Evolutionary conservation across 345 rosid species (phyloP).

Genomic region (Psidium guajava): DNA sequence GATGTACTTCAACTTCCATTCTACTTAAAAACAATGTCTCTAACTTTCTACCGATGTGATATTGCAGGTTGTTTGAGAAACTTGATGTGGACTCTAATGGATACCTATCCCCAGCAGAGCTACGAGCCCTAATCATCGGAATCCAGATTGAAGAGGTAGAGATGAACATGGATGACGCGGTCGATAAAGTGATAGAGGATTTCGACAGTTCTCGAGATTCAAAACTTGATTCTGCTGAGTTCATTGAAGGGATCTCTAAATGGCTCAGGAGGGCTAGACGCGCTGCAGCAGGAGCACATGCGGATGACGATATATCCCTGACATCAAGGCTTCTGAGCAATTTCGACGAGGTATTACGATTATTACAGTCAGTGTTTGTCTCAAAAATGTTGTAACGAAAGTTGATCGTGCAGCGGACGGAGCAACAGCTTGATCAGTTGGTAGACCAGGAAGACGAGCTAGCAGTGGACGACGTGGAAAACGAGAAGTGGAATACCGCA

Average conservation of each 20-base stretch:
- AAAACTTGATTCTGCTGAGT: conserved; percentile 13
- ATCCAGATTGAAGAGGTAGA: conserved; percentile 30
- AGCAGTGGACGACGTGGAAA: conserved; percentile 2
- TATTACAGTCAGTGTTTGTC: background rate
- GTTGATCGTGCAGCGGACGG: conserved; percentile 14
- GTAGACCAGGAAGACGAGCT: conserved; percentile 17
- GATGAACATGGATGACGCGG: conserved; percentile 26
- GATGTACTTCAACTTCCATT: background rate
- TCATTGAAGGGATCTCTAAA: conserved; percentile 13
- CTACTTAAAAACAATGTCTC: background rate
- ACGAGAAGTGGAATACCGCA: conserved; percentile 12
- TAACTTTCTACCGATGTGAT: background rate
- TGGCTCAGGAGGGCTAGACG: conserved; percentile 31
- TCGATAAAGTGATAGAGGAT: conserved; percentile 19
- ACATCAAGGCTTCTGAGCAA: background rate
- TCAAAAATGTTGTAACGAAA: background rate
- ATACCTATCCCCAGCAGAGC: conserved; percentile 19
- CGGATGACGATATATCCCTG: background rate
- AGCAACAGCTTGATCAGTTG: conserved; percentile 18
- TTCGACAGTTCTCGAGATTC: conserved; percentile 23
- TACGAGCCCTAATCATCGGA: conserved; percentile 35
- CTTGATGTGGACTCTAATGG: conserved; percentile 25
- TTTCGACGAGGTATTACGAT: background rate
- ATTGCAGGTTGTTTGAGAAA: conserved; percentile 22
- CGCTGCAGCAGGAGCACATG: background rate